Evolutionary conservation across 2,329 filamentous ascomycete genomes (phyloP).

Genomic region (Metarhizium anisopliae): DNA sequence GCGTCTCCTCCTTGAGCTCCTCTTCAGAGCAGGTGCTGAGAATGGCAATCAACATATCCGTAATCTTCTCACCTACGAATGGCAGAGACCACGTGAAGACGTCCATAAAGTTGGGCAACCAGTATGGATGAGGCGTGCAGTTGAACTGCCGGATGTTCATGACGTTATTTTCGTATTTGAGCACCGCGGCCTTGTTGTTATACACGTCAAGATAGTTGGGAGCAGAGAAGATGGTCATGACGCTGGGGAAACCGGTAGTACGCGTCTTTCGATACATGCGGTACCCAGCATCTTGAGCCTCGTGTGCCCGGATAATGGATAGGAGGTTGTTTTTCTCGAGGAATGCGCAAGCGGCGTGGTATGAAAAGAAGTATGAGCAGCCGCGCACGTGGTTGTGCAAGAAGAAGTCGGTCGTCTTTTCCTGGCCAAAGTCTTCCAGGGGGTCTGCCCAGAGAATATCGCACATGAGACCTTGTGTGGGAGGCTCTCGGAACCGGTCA

Average conservation of each 20-base stretch:
- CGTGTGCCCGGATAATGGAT: slow-evolving; percentile 93
- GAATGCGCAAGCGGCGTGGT: slow-evolving; percentile 93
- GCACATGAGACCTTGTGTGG: slow-evolving; percentile 97
- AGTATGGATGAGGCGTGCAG: slow-evolving; percentile 98
- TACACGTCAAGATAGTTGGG: slow-evolving; percentile 99
- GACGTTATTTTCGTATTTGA: slow-evolving; percentile 99
- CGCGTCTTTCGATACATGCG: slow-evolving; percentile 98
- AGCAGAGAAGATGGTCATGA: slow-evolving; percentile 99
- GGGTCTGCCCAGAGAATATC: slow-evolving; percentile 99
- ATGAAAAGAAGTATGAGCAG: slow-evolving; percentile 99
- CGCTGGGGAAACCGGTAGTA: slow-evolving; percentile 95
- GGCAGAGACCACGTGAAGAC: slow-evolving; percentile 99
- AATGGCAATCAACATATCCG: slow-evolving; percentile 98
- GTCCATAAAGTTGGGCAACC: slow-evolving; percentile 99
- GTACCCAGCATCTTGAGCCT: slow-evolving; percentile 97
- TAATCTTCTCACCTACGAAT: slow-evolving; percentile 98
- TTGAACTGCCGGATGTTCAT: slow-evolving; percentile 99
- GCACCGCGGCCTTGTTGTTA: slow-evolving; percentile 98
- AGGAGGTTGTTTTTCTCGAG: slow-evolving; percentile 98
- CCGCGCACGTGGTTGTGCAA: slow-evolving; percentile 97
- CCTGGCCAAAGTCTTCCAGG: slow-evolving; percentile 95
- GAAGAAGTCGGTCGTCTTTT: slow-evolving; percentile 97
- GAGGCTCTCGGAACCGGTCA: slow-evolving; percentile 94
- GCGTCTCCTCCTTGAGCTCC: slow-evolving; percentile 81
- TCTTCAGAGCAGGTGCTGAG: slow-evolving; percentile 99